Conservation (phyloP, 83 land plant species). For the Picea abies region DNA sequence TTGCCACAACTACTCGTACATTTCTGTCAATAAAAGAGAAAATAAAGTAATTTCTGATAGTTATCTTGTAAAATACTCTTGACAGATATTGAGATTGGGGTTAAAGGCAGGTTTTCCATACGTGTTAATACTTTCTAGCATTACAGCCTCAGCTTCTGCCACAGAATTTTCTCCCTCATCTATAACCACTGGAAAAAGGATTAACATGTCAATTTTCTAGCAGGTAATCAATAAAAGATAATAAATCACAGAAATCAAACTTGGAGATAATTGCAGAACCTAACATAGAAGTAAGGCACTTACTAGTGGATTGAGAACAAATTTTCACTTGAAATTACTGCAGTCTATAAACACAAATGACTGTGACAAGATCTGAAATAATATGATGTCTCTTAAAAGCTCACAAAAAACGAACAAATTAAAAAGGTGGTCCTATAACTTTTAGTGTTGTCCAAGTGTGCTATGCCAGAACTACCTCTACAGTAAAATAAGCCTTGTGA, state of each 20-base stretch:
- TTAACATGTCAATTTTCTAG: conserved; percentile 27
- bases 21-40: conserved; percentile 47
- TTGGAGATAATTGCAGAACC: not conserved
- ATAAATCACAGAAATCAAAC: not conserved
- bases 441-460: no score
- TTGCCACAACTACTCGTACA: conserved; percentile 77
- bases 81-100: not conserved
- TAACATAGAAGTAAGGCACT: not conserved
- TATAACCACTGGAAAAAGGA: conserved; percentile 61
- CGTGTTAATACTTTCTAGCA: conserved; percentile 80
- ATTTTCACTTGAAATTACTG: no score
- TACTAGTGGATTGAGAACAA: not conserved
- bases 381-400: not conserved
- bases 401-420: not conserved
- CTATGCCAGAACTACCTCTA: no score
- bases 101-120: conserved; percentile 20
- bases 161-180: conserved; percentile 78
- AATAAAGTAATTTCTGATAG: not conserved
- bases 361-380: not conserved
- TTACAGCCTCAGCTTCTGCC: conserved; percentile 72
- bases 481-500: no score
- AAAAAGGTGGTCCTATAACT: not conserved
- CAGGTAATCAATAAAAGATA: conserved; percentile 3
- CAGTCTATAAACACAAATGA: not conserved
- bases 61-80: not conserved